A percentile compares a stretch with the other conserved stretches of the same genome.
phyloP scores from a whole-genome alignment of 192 early-diverging fungal genomes.

The Helicostylum pulchrum region DNA sequence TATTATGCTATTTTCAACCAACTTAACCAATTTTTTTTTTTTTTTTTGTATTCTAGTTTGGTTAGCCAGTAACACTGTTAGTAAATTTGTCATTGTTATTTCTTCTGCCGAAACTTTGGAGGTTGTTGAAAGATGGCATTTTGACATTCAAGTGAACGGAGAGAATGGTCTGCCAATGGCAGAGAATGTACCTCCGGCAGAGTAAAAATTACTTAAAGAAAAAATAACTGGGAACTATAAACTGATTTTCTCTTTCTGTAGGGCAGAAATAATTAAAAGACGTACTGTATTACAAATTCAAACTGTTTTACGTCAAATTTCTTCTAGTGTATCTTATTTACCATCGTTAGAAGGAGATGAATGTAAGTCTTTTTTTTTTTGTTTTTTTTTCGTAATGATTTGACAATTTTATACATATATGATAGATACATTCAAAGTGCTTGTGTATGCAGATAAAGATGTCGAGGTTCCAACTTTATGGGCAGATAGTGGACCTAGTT shows the following conservation, averaged over 20 bases:
- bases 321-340: constrained; percentile 84
- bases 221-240: not conserved
- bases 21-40: too few species aligned
- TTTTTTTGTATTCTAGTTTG: constrained; percentile 50
- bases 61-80: constrained; percentile 70
- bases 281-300: constrained; percentile 30
- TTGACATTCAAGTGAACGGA: constrained; percentile 77
- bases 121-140: constrained; percentile 92
- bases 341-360: constrained; percentile 86
- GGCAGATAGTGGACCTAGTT: constrained; percentile 75
- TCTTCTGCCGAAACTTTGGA: constrained; percentile 80
- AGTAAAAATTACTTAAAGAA: not conserved
- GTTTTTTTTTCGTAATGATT: not conserved
- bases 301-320: constrained; percentile 90
- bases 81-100: constrained; percentile 84
- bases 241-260: not conserved
- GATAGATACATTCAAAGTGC: constrained; percentile 83
- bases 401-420: not conserved
- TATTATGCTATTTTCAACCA: too few species aligned
- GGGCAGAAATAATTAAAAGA: constrained; percentile 1
- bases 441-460: constrained; percentile 85
- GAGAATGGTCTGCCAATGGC: constrained; percentile 29
- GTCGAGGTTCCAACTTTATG: constrained; percentile 84
- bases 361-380: constrained; percentile 1
- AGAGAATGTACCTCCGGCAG: constrained; percentile 10